Conservation (phyloP, 129 eudicot genomes). For the Silybum marianum region DNA sequence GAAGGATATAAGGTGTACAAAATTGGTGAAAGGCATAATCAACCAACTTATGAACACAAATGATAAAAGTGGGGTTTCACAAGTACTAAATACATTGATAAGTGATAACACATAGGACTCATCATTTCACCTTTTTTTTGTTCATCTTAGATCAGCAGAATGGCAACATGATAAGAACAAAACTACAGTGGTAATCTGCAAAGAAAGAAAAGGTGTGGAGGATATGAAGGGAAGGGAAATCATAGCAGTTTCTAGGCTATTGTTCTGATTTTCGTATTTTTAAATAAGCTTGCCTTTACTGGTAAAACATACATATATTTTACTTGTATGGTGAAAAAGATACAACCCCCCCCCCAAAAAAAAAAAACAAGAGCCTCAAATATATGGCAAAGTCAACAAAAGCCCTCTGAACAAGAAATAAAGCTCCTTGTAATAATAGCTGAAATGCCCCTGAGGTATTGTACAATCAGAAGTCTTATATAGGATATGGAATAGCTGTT, state of each 20-base stretch:
- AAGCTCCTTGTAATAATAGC: neutral
- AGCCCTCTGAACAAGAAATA: neutral
- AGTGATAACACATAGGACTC: neutral
- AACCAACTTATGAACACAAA: neutral
- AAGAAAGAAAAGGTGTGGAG: neutral
- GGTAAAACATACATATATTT: neutral
- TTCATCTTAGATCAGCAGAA: conserved; percentile 1
- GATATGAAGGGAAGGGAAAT: neutral
- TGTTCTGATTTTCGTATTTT: neutral
- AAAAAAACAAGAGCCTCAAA: neutral
- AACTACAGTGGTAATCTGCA: neutral
- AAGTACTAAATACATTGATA: neutral
- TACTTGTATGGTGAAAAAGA: neutral
- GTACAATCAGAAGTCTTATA: neutral
- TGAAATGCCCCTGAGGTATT: neutral
- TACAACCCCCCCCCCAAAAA: neutral
- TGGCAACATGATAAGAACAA: conserved; percentile 14
- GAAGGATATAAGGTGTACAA: neutral
- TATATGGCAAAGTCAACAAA: neutral
- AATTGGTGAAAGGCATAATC: neutral
- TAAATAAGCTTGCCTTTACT: neutral
- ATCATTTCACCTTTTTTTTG: neutral
- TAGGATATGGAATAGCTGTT: neutral
- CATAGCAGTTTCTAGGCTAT: neutral
- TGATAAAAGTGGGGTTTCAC: neutral